Conservation (phyloP, 345 rosid genomes). For the Camelina sativa region DNA sequence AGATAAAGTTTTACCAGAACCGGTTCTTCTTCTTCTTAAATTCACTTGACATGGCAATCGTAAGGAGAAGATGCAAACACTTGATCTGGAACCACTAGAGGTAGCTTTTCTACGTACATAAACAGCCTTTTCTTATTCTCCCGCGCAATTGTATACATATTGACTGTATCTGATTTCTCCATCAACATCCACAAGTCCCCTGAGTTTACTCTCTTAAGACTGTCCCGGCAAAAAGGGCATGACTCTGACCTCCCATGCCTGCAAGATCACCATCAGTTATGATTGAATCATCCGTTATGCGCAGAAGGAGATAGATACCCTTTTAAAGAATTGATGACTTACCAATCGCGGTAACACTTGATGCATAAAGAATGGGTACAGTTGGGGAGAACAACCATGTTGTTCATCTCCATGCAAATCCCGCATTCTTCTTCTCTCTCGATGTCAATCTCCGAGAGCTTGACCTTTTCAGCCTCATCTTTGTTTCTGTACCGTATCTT, state of each 20-base stretch:
- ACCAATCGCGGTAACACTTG: constrained; percentile 77
- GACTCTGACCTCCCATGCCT: constrained; percentile 79
- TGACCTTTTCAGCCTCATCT: constrained; percentile 53
- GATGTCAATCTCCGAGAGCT: constrained; percentile 56
- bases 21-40: constrained; percentile 15
- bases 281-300: not conserved
- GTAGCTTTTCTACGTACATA: constrained; percentile 72
- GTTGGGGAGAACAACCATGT: constrained; percentile 71
- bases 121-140: constrained; percentile 67
- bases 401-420: constrained; percentile 75
- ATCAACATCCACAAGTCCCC: constrained; percentile 76
- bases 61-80: constrained; percentile 52
- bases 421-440: constrained; percentile 87
- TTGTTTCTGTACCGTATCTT: constrained; percentile 59
- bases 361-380: constrained; percentile 76
- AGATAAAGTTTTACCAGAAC: constrained; percentile 33
- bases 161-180: constrained; percentile 56
- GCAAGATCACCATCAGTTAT: constrained; percentile 29
- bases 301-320: not conserved
- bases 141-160: constrained; percentile 47
- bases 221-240: constrained; percentile 82
- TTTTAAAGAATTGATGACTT: constrained; percentile 15
- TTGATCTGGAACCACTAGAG: constrained; percentile 63
- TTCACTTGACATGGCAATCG: constrained; percentile 57
- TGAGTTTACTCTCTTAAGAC: constrained; percentile 65